Conservation (phyloP, 106 monocot species). For the Xerophyta viscosa region DNA sequence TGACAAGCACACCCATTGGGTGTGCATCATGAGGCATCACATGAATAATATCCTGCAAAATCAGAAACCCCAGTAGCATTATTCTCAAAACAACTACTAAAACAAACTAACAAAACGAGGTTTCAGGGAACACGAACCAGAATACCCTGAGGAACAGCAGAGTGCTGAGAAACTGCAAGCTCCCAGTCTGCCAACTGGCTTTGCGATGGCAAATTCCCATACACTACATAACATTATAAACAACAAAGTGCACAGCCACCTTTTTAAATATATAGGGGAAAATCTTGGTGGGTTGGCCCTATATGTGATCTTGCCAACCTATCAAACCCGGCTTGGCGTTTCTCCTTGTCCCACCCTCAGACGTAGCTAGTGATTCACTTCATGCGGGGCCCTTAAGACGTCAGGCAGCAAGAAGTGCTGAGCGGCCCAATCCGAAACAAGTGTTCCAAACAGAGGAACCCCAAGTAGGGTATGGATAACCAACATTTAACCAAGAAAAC, state of each 20-base stretch:
- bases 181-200: conserved; percentile 85
- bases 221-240: conserved; percentile 44
- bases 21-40: conserved; percentile 97
- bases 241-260: no score
- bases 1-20: conserved; percentile 94
- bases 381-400: no score
- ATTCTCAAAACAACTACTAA: neutral
- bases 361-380: no score
- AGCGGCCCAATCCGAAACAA: no score
- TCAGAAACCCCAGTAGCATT: neutral
- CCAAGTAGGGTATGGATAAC: neutral
- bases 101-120: neutral
- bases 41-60: conserved; percentile 84
- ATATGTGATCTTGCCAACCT: no score
- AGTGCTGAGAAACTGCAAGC: conserved; percentile 87
- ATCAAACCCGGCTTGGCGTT: no score
- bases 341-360: no score
- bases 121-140: neutral
- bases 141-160: conserved; percentile 90
- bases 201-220: conserved; percentile 82
- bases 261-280: no score
- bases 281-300: no score
- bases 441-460: neutral
- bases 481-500: conserved; percentile 7
- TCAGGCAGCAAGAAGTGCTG: no score